Conservation (phyloP, 768 basidiomycete genomes). For the Macrolepiota dolichaula region DNA sequence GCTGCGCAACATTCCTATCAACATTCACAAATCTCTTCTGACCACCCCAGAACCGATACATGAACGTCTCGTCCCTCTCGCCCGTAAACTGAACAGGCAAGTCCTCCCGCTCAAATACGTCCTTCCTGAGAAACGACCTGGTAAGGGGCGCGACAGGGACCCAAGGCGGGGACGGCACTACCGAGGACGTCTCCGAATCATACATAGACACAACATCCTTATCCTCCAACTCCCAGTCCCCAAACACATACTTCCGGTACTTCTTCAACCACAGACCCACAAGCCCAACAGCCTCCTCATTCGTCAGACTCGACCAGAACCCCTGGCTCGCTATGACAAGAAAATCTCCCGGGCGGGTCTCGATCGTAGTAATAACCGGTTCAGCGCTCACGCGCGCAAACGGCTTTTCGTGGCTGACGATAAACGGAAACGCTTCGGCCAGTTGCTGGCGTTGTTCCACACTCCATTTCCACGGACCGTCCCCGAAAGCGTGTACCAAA, state of each 20-base stretch:
- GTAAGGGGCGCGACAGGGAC: not conserved
- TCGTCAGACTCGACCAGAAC: slow-evolving; percentile 52
- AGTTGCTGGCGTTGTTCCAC: slow-evolving; percentile 32
- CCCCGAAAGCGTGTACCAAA: slow-evolving; percentile 38
- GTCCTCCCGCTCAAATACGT: slow-evolving; percentile 15
- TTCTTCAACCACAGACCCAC: slow-evolving; percentile 25
- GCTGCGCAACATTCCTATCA: slow-evolving; percentile 43
- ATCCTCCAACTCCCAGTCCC: not conserved
- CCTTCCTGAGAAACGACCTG: slow-evolving; percentile 1
- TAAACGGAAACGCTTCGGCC: slow-evolving; percentile 24
- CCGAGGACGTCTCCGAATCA: slow-evolving; percentile 3
- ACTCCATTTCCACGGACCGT: slow-evolving; percentile 43
- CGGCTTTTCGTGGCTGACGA: not conserved
- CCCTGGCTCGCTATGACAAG: slow-evolving; percentile 54
- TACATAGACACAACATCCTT: not conserved
- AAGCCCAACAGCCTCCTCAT: slow-evolving; percentile 50
- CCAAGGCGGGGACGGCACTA: not conserved
- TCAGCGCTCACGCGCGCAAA: slow-evolving; percentile 26
- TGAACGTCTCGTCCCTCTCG: slow-evolving; percentile 25
- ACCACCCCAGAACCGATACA: slow-evolving; percentile 33
- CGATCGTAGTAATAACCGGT: slow-evolving; percentile 44
- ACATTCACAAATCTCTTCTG: slow-evolving; percentile 38
- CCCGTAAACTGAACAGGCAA: slow-evolving; percentile 29
- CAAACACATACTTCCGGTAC: slow-evolving; percentile 12
- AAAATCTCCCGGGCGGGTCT: slow-evolving; percentile 48